A percentile compares a stretch with the other conserved stretches of the same genome.
Conservation (phyloP, 768 basidiomycete genomes). For the Phaeotremella skinneri region DNA sequence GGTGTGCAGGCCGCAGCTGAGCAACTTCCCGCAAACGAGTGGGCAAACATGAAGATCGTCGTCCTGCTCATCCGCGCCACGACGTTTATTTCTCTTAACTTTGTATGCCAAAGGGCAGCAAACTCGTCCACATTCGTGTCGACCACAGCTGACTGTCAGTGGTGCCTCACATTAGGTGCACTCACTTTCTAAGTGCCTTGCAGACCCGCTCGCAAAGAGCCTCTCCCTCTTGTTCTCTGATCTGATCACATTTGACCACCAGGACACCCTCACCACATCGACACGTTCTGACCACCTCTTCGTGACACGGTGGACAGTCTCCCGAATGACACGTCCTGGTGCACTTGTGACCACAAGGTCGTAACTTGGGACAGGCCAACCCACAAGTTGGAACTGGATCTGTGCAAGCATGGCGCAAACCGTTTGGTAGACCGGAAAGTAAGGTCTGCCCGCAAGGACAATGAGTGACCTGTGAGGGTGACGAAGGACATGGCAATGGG, state of each 20-base stretch:
- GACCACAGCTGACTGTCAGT: conserved; percentile 60
- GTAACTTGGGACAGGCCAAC: conserved; percentile 62
- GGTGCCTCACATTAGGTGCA: conserved; percentile 4
- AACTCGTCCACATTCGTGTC: conserved; percentile 76
- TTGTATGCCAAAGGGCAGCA: conserved; percentile 85
- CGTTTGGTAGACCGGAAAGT: conserved; percentile 54
- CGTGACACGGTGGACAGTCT: conserved; percentile 73
- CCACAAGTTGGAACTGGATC: conserved; percentile 78
- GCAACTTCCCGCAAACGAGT: conserved; percentile 68
- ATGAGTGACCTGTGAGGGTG: conserved; percentile 64
- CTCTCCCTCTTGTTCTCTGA: conserved; percentile 55
- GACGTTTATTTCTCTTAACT: conserved; percentile 59
- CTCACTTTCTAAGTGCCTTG: conserved; percentile 62
- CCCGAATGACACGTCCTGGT: conserved; percentile 69
- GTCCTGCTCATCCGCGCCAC: conserved; percentile 54
- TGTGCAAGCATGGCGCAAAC: conserved; percentile 58
- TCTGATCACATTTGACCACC: conserved; percentile 58
- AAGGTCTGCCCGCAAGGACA: conserved; percentile 79
- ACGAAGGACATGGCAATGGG: conserved; percentile 60
- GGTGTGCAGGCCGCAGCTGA: conserved; percentile 68
- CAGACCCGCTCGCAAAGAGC: conserved; percentile 80
- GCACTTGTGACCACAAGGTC: conserved; percentile 74
- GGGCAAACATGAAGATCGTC: conserved; percentile 73
- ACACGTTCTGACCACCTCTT: conserved; percentile 71
- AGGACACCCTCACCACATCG: conserved; percentile 75